Evolutionary conservation across 2,329 filamentous ascomycete genomes (phyloP).

Genomic region (Alternaria gansuensis): DNA sequence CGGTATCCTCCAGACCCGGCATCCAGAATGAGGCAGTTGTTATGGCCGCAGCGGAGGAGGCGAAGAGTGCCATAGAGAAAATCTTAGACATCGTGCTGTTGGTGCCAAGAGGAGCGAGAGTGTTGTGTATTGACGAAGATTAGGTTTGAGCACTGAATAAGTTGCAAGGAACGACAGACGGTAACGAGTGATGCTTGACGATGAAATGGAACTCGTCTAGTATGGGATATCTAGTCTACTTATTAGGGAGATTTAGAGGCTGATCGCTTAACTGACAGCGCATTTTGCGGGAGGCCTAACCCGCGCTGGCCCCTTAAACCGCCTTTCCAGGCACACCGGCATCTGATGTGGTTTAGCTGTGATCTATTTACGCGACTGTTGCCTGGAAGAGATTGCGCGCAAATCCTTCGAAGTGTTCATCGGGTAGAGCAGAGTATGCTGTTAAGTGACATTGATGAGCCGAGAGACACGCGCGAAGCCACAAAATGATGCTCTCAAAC

Average conservation of each 20-base stretch:
- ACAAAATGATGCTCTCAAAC: not conserved
- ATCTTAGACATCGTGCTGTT: slow-evolving; percentile 36
- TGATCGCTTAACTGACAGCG: slow-evolving; percentile 13
- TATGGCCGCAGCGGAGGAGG: slow-evolving; percentile 34
- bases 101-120: not conserved
- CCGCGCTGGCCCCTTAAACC: slow-evolving; percentile 11
- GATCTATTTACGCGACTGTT: slow-evolving; percentile 3
- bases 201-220: not conserved
- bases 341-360: slow-evolving; percentile 8
- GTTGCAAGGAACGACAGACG: slow-evolving; percentile 6
- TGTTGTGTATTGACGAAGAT: not conserved
- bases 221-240: slow-evolving; percentile 15
- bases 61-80: slow-evolving; percentile 33
- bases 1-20: slow-evolving; percentile 24
- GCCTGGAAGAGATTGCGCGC: slow-evolving; percentile 12
- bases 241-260: slow-evolving; percentile 10
- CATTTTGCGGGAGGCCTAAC: slow-evolving; percentile 19
- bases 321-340: slow-evolving; percentile 10
- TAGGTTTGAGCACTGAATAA: not conserved
- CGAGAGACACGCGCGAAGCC: not conserved
- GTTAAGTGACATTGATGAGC: not conserved
- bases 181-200: slow-evolving; percentile 14
- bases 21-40: slow-evolving; percentile 45
- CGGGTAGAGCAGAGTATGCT: not conserved
- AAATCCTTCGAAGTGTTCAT: slow-evolving; percentile 9